Conservation (phyloP, 1,284 basidiomycete genomes). For the Pascua sp. region DNA sequence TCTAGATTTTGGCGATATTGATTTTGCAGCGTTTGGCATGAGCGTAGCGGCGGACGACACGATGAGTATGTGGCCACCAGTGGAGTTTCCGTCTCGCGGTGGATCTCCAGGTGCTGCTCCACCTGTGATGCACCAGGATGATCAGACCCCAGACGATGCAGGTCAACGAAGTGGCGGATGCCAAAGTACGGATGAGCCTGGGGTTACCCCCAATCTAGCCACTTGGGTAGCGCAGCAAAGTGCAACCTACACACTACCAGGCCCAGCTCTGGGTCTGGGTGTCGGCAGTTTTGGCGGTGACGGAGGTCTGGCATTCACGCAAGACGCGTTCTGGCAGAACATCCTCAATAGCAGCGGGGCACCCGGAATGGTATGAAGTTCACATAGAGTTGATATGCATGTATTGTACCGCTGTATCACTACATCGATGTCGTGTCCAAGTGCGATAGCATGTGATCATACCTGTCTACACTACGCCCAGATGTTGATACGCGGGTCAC, state of each 20-base stretch:
- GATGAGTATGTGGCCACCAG: conserved; percentile 18
- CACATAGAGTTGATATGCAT: no score
- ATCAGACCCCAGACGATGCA: no score
- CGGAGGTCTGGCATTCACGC: no score
- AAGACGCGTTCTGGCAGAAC: conserved; percentile 2
- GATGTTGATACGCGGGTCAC: conserved; percentile 62
- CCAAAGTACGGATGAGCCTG: no score
- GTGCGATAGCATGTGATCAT: no score
- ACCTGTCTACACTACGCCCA: no score
- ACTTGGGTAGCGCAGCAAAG: background rate
- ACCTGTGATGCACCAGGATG: background rate
- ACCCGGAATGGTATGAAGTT: conserved; percentile 1
- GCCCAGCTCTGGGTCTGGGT: conserved; percentile 4
- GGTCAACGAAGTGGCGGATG: no score
- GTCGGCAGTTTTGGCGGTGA: conserved; percentile 4
- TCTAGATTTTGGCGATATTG: conserved; percentile 8
- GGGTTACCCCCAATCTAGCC: no score
- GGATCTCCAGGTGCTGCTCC: background rate
- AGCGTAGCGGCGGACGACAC: conserved; percentile 12
- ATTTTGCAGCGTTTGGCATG: conserved; percentile 15
- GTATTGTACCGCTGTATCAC: no score
- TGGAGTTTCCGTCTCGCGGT: background rate
- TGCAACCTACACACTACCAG: background rate
- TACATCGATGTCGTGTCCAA: no score
- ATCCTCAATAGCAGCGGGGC: background rate